Evolutionary conservation across 129 eudicot species (phyloP).

Genomic region (Silybum marianum): DNA sequence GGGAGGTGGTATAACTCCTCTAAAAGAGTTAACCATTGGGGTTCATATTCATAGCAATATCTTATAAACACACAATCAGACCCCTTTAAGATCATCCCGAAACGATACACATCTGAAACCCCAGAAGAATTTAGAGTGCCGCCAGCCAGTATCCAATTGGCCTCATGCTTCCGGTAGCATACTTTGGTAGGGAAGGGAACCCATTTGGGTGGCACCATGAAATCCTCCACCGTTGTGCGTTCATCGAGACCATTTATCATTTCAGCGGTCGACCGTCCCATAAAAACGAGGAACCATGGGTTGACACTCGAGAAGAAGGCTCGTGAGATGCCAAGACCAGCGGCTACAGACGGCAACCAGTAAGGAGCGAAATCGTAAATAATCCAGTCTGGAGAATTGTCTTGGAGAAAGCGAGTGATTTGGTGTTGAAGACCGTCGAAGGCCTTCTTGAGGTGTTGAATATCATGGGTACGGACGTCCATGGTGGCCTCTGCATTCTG

Average conservation of each 20-base stretch:
- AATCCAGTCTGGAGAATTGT: constrained; percentile 47
- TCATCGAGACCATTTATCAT: constrained; percentile 22
- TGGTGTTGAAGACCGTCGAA: constrained; percentile 41
- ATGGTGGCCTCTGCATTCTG: constrained; percentile 53
- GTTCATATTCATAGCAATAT: constrained; percentile 43
- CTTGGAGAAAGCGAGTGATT: constrained; percentile 34
- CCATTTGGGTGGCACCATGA: constrained; percentile 41
- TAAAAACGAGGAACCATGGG: constrained; percentile 30
- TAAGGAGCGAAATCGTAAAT: constrained; percentile 47
- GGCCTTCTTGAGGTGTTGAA: constrained; percentile 49
- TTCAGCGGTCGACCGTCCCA: constrained; percentile 19
- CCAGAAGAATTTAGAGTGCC: constrained; percentile 23
- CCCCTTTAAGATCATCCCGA: constrained; percentile 19
- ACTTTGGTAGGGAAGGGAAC: constrained; percentile 38
- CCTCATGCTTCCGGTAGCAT: constrained; percentile 37
- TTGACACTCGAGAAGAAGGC: constrained; percentile 29
- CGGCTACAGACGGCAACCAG: constrained; percentile 46
- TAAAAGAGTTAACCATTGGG: constrained; percentile 43
- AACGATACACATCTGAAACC: constrained; percentile 30
- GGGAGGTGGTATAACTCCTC: constrained; percentile 36
- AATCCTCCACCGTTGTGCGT: constrained; percentile 35
- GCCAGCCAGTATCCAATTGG: constrained; percentile 10
- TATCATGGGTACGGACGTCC: constrained; percentile 36
- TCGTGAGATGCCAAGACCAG: constrained; percentile 31
- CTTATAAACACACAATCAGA: constrained; percentile 30